Conservation (phyloP, 306 rosid species). For the Trifolium fragiferum region DNA sequence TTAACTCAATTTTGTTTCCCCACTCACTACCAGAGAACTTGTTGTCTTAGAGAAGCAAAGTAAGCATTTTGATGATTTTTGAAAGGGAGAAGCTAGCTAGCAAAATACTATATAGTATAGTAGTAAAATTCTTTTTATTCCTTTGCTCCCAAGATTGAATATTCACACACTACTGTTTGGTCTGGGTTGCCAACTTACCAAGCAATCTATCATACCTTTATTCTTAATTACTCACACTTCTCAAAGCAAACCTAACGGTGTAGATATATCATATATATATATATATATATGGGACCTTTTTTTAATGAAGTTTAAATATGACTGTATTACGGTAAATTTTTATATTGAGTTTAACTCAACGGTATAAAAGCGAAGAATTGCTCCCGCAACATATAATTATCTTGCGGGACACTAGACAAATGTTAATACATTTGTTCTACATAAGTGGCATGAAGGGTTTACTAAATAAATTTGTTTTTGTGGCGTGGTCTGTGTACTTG, state of each 20-base stretch:
- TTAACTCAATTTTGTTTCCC: slow-evolving; percentile 18
- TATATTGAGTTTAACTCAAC: too few relatives aligned
- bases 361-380: too few relatives aligned
- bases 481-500: not conserved
- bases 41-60: slow-evolving; percentile 32
- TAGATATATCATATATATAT: too few relatives aligned
- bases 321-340: too few relatives aligned
- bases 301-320: too few relatives aligned
- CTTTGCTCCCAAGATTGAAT: slow-evolving; percentile 36
- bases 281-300: too few relatives aligned
- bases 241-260: not conserved
- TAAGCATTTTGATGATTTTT: slow-evolving; percentile 7
- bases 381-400: too few relatives aligned
- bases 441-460: not conserved
- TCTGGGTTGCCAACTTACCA: slow-evolving; percentile 17
- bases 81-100: slow-evolving; percentile 24
- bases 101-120: not conserved
- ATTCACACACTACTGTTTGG: not conserved
- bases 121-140: not conserved
- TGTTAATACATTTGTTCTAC: not conserved
- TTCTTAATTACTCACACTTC: not conserved
- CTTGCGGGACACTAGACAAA: too few relatives aligned
- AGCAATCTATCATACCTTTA: slow-evolving; percentile 2
- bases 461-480: not conserved
- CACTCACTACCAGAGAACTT: not conserved